These are phyloP conservation scores for Blastobotrys proliferans DNA, from an alignment of 1,139 yeast species.

Conservation along the genomic window DNA sequence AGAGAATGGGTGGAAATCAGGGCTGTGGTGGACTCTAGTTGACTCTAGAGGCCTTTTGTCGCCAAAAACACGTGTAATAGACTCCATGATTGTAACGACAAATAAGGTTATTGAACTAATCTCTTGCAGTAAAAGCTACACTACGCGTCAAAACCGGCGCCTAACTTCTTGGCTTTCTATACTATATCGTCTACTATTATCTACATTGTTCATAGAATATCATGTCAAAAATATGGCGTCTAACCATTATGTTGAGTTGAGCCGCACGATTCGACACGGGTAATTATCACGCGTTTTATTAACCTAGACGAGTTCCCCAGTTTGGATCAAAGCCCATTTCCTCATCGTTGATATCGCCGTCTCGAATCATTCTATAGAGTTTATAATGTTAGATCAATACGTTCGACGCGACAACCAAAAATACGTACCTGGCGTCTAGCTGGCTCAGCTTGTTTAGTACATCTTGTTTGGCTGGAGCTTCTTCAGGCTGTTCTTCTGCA, in stretches of 20 bases:
- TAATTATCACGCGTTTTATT: not conserved
- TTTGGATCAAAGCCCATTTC: slow-evolving; percentile 29
- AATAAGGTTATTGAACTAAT: too few relatives aligned
- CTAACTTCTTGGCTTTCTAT: not conserved
- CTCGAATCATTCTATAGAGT: slow-evolving; percentile 34
- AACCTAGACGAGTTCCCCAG: slow-evolving; percentile 14
- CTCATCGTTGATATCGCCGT: slow-evolving; percentile 32
- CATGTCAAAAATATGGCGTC: too few relatives aligned
- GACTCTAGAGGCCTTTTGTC: too few relatives aligned
- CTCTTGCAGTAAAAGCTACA: not conserved
- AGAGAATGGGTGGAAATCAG: too few relatives aligned
- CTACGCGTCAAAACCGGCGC: not conserved
- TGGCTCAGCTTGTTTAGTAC: slow-evolving; percentile 21
- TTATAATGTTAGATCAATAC: not conserved
- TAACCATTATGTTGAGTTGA: not conserved
- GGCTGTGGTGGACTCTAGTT: too few relatives aligned
- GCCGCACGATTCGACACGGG: not conserved
- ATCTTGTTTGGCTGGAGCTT: slow-evolving; percentile 17
- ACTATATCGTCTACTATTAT: too few relatives aligned
- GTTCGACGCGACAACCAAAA: not conserved
- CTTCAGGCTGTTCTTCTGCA: slow-evolving; percentile 11
- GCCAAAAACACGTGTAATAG: too few relatives aligned
- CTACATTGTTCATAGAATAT: too few relatives aligned
- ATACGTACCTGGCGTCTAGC: slow-evolving; percentile 30
- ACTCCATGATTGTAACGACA: too few relatives aligned